Conservation (phyloP, 768 basidiomycete genomes). For the Kwoniella europaea region DNA sequence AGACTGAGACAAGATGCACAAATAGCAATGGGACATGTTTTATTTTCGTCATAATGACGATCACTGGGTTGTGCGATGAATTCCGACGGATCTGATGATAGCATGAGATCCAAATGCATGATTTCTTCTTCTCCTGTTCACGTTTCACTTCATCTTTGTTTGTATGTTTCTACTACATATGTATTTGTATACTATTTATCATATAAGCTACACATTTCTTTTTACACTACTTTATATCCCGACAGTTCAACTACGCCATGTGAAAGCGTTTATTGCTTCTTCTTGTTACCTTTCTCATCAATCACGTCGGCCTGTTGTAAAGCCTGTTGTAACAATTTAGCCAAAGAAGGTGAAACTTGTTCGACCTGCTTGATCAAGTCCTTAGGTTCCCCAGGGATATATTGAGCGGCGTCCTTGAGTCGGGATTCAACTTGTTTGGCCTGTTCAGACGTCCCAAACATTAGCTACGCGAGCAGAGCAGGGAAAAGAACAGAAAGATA, state of each 20-base stretch:
- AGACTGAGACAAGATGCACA: too few relatives aligned
- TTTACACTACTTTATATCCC: neutral
- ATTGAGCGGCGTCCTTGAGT: slow-evolving; percentile 36
- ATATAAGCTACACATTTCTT: slow-evolving; percentile 11
- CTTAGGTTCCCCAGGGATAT: slow-evolving; percentile 49
- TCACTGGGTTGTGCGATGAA: too few relatives aligned
- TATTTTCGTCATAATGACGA: too few relatives aligned
- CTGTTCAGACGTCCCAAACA: slow-evolving; percentile 14
- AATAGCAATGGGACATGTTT: too few relatives aligned
- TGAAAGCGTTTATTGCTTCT: slow-evolving; percentile 23
- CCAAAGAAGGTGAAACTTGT: slow-evolving; percentile 43
- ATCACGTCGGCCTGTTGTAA: slow-evolving; percentile 44
- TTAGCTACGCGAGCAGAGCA: too few relatives aligned
- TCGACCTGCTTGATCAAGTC: slow-evolving; percentile 50
- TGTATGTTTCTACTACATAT: too few relatives aligned
- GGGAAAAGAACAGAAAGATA: too few relatives aligned
- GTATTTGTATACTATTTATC: neutral
- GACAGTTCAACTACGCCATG: neutral
- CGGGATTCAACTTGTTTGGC: slow-evolving; percentile 44
- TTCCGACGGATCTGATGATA: neutral
- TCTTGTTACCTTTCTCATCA: slow-evolving; percentile 46
- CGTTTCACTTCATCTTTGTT: neutral
- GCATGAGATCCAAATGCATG: slow-evolving; percentile 10
- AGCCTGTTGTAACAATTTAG: slow-evolving; percentile 46
- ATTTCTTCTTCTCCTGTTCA: slow-evolving; percentile 2